A percentile compares a stretch with the other conserved stretches of the same genome.
Evolutionary conservation across 257 asterid species (phyloP).

Genomic region (Solanum lignicaule): DNA sequence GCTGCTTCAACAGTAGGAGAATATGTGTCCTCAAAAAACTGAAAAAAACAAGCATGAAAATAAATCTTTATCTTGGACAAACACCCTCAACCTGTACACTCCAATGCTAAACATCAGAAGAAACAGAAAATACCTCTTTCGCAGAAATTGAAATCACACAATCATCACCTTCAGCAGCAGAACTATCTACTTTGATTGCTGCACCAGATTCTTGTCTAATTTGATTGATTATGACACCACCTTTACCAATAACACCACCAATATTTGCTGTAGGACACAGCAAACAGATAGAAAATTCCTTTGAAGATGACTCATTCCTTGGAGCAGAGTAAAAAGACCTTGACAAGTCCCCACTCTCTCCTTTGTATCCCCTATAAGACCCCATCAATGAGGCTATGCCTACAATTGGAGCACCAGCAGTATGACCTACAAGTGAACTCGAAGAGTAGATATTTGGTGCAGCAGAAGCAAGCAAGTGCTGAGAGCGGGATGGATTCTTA

Average conservation of each 20-base stretch:
- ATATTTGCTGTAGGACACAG: conserved; percentile 73
- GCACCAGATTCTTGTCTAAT: conserved; percentile 94
- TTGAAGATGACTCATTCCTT: conserved; percentile 59
- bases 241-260: conserved; percentile 95
- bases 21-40: conserved; percentile 59
- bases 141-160: conserved; percentile 66
- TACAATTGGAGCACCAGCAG: conserved; percentile 58
- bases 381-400: conserved; percentile 64
- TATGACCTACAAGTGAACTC: conserved; percentile 55
- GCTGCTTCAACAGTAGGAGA: conserved; percentile 93
- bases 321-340: conserved; percentile 61
- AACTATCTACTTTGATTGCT: conserved; percentile 72
- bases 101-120: not conserved
- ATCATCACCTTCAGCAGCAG: conserved; percentile 72
- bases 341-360: conserved; percentile 70
- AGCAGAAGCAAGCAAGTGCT: conserved; percentile 71
- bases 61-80: not conserved
- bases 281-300: conserved; percentile 71
- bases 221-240: conserved; percentile 76
- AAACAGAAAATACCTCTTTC: conserved; percentile 49
- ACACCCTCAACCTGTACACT: not conserved
- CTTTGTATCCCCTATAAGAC: conserved; percentile 75
- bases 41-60: conserved; percentile 2
- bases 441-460: conserved; percentile 49
- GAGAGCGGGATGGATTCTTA: conserved; percentile 89